Conservation (phyloP, 83 land plant species). For the Picea abies region DNA sequence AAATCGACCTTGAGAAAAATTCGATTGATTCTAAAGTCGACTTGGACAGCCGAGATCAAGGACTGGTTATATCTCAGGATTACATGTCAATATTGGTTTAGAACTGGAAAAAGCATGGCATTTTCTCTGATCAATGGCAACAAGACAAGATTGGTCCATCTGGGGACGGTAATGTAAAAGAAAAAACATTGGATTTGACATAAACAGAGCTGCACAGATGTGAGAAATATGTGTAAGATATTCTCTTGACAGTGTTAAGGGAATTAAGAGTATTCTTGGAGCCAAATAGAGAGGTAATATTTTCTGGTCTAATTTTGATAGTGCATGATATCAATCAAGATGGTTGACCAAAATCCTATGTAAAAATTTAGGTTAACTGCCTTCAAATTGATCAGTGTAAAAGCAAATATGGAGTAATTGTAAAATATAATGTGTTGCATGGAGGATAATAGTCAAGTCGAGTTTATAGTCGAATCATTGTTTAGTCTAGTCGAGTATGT, state of each 20-base stretch:
- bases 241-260: background rate
- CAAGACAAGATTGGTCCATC: background rate
- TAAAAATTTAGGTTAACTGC: too few relatives aligned
- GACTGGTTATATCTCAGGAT: constrained; percentile 65
- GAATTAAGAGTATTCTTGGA: background rate
- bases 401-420: too few relatives aligned
- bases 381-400: too few relatives aligned
- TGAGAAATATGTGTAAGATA: background rate
- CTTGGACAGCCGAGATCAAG: constrained; percentile 27
- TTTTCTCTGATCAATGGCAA: constrained; percentile 24
- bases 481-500: too few relatives aligned
- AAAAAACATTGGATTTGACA: constrained; percentile 6
- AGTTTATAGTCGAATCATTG: too few relatives aligned
- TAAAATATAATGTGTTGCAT: too few relatives aligned
- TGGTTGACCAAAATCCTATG: too few relatives aligned
- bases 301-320: background rate
- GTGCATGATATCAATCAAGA: background rate
- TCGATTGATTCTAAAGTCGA: too few relatives aligned
- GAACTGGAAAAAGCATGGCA: constrained; percentile 62
- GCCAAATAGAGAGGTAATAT: background rate
- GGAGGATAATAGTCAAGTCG: too few relatives aligned
- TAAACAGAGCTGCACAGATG: constrained; percentile 17
- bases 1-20: too few relatives aligned
- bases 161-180: background rate
- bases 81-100: constrained; percentile 67